A percentile compares a stretch with the other conserved stretches of the same genome.
Evolutionary conservation across 345 rosid genomes (phyloP).

Genomic region (Eucalyptus coolabah): DNA sequence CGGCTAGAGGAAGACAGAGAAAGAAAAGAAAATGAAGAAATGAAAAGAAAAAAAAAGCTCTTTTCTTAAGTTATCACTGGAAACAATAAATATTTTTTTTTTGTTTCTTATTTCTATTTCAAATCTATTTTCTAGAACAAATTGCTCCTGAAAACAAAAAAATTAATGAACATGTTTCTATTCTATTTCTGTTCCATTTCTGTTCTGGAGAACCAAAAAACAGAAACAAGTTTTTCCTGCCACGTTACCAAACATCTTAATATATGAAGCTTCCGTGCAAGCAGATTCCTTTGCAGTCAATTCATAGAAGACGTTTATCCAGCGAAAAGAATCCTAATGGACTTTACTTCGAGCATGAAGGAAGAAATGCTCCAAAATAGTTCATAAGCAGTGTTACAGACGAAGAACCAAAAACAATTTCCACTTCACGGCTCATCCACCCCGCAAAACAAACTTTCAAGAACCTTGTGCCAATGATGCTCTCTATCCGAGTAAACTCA

Average conservation of each 20-base stretch:
- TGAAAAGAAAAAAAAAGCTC: too few relatives aligned
- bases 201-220: too few relatives aligned
- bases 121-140: too few relatives aligned
- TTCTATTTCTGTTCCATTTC: too few relatives aligned
- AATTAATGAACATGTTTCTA: too few relatives aligned
- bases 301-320: neutral
- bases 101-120: too few relatives aligned
- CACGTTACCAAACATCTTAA: neutral
- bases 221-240: too few relatives aligned
- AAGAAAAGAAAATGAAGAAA: too few relatives aligned
- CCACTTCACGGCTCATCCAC: neutral
- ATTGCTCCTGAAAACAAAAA: too few relatives aligned
- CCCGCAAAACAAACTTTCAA: neutral
- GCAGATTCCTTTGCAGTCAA: neutral
- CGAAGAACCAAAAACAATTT: neutral
- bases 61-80: fast-evolving
- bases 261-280: neutral
- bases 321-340: neutral
- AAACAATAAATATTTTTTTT: too few relatives aligned
- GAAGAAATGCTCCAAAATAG: neutral
- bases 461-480: neutral
- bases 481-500: neutral
- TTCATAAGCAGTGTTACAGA: neutral
- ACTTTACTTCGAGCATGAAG: neutral
- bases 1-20: too few relatives aligned